Conservation (phyloP, 108 stramenopile genomes). For the Epithemia pelagica region DNA sequence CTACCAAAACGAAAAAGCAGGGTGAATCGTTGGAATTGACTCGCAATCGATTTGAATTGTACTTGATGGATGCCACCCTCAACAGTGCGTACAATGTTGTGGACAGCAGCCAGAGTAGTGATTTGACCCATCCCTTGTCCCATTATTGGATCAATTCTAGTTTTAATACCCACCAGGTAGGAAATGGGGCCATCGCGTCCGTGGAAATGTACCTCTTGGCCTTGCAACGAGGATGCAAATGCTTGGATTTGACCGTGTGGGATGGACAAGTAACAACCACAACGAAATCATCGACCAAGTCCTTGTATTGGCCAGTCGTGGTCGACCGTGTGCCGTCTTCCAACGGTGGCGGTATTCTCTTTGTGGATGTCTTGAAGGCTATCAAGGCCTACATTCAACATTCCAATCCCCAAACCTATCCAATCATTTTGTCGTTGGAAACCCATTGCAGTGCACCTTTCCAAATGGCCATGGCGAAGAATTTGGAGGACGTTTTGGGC, state of each 20-base stretch:
- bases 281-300: neutral
- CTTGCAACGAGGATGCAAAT: conserved; percentile 87
- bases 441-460: conserved; percentile 86
- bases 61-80: conserved; percentile 24
- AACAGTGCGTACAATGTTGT: conserved; percentile 53
- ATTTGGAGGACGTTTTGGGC: conserved; percentile 55
- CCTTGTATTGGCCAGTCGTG: neutral
- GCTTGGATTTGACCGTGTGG: conserved; percentile 97
- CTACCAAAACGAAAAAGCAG: too few species aligned
- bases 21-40: conserved; percentile 32
- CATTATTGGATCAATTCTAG: conserved; percentile 90
- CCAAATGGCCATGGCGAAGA: conserved; percentile 78
- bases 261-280: conserved; percentile 45
- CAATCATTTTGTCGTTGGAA: conserved; percentile 93
- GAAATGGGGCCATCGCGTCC: conserved; percentile 80
- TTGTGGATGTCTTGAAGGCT: conserved; percentile 59
- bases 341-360: conserved; percentile 31
- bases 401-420: conserved; percentile 54
- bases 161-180: conserved; percentile 95
- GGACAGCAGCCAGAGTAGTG: neutral
- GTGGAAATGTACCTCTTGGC: conserved; percentile 70
- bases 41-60: conserved; percentile 46
- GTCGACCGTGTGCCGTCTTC: neutral
- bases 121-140: conserved; percentile 64
- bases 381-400: conserved; percentile 51